A percentile compares a stretch with the other conserved stretches of the same genome.
These are phyloP conservation scores for Mycosphaerella sp. DNA, from an alignment of 2,329 filamentous ascomycete genomes.

Conservation along the genomic window DNA sequence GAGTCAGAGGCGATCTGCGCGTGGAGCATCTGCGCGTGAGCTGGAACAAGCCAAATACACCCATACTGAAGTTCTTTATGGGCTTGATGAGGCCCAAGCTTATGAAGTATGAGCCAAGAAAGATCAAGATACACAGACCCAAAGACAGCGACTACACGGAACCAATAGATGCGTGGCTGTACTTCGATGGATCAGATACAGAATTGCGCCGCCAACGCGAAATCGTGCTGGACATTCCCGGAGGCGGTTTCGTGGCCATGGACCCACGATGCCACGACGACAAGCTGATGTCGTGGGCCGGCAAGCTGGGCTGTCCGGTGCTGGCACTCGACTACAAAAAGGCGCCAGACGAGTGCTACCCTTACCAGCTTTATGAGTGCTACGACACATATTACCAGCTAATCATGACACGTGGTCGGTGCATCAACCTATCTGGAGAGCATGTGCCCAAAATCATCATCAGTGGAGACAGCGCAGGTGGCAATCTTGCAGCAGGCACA, in stretches of 20 bases:
- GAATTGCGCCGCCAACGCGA: slow-evolving; percentile 69
- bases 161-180: slow-evolving; percentile 80
- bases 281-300: slow-evolving; percentile 87
- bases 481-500: slow-evolving; percentile 71
- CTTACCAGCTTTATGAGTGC: slow-evolving; percentile 79
- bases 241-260: slow-evolving; percentile 96
- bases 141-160: slow-evolving; percentile 73
- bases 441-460: slow-evolving; percentile 62
- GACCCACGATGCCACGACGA: slow-evolving; percentile 90
- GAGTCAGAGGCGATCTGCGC: slow-evolving; percentile 77
- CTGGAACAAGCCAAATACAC: slow-evolving; percentile 92
- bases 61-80: slow-evolving; percentile 70
- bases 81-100: slow-evolving; percentile 68
- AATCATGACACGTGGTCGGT: slow-evolving; percentile 63
- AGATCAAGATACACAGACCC: slow-evolving; percentile 77
- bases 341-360: slow-evolving; percentile 77
- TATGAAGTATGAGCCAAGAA: slow-evolving; percentile 72
- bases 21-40: slow-evolving; percentile 86
- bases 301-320: slow-evolving; percentile 78
- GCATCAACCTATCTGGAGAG: slow-evolving; percentile 65
- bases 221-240: slow-evolving; percentile 81
- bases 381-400: slow-evolving; percentile 78
- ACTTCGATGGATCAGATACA: slow-evolving; percentile 81
- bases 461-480: slow-evolving; percentile 74
- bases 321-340: slow-evolving; percentile 88